phyloP scores from a whole-genome alignment of 2,329 filamentous ascomycete species.

The Aspergillus amoenus region DNA sequence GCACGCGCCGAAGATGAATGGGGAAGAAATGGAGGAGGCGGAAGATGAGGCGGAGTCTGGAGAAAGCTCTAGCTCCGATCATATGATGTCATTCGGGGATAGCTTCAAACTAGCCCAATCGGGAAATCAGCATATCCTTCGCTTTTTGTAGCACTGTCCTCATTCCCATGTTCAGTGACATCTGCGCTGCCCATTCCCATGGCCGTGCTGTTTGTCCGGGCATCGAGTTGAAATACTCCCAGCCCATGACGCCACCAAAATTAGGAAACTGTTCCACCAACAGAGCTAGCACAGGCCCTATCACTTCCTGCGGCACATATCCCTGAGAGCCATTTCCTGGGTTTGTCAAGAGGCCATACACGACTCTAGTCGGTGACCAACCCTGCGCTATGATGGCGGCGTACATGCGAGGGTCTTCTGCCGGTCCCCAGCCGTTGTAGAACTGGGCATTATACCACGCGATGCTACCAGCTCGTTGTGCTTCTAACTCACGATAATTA shows the following conservation, averaged over 20 bases:
- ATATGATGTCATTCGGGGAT: slow-evolving; percentile 12
- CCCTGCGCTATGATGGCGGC: slow-evolving; percentile 52
- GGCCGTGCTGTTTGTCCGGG: slow-evolving; percentile 63
- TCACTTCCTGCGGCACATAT: slow-evolving; percentile 59
- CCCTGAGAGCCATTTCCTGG: slow-evolving; percentile 67
- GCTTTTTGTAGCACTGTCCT: slow-evolving; percentile 37
- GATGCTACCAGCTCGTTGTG: slow-evolving; percentile 64
- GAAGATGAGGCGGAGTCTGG: background rate
- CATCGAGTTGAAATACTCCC: slow-evolving; percentile 88
- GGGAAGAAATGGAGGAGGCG: background rate
- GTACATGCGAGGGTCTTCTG: slow-evolving; percentile 50
- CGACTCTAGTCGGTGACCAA: slow-evolving; percentile 71
- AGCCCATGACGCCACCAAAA: slow-evolving; percentile 89
- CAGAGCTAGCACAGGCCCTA: slow-evolving; percentile 57
- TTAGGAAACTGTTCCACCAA: slow-evolving; percentile 61
- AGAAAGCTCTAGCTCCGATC: slow-evolving; percentile 1
- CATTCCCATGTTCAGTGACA: slow-evolving; percentile 55
- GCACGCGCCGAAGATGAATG: background rate
- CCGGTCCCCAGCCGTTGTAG: slow-evolving; percentile 85
- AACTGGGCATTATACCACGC: slow-evolving; percentile 91
- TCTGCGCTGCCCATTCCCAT: slow-evolving; percentile 75
- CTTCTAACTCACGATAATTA: slow-evolving; percentile 72
- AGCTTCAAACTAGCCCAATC: slow-evolving; percentile 12
- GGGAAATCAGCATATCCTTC: slow-evolving; percentile 23
- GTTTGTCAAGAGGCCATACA: slow-evolving; percentile 79